Conservation (phyloP, 345 rosid species). For the Noccaea bulbosa region DNA sequence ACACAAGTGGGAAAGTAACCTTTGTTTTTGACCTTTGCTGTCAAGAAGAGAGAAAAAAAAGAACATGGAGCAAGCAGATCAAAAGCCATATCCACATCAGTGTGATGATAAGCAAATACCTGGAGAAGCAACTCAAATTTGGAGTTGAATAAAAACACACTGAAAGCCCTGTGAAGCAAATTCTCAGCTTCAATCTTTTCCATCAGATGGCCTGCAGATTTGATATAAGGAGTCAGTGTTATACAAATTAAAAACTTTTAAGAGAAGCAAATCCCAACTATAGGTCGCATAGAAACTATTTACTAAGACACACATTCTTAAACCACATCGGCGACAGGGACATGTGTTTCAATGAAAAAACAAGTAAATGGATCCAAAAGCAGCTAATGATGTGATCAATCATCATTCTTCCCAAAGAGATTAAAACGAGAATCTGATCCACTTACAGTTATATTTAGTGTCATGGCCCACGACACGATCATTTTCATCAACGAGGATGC, state of each 20-base stretch:
- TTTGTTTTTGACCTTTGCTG: slow-evolving; percentile 97
- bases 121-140: slow-evolving; percentile 95
- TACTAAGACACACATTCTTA: not conserved
- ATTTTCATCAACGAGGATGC: slow-evolving; percentile 89
- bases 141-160: slow-evolving; percentile 91
- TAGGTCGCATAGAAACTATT: not conserved
- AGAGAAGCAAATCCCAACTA: not conserved
- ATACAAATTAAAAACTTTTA: slow-evolving; percentile 12
- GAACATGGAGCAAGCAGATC: slow-evolving; percentile 9
- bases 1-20: slow-evolving; percentile 95
- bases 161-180: slow-evolving; percentile 91
- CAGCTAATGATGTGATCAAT: not conserved
- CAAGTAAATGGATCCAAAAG: not conserved
- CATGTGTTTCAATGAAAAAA: slow-evolving; percentile 7
- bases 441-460: slow-evolving; percentile 84
- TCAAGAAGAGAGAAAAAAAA: slow-evolving; percentile 5
- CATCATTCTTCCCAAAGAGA: not conserved
- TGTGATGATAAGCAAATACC: slow-evolving; percentile 48
- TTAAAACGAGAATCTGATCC: not conserved
- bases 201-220: slow-evolving; percentile 86
- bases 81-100: not conserved
- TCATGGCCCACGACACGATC: slow-evolving; percentile 85
- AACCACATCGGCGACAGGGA: not conserved
- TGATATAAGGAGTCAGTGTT: not conserved
- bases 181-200: slow-evolving; percentile 81